Conservation (phyloP, 495 filamentous ascomycete genomes). For the Penicillium cosmopolitanum region DNA sequence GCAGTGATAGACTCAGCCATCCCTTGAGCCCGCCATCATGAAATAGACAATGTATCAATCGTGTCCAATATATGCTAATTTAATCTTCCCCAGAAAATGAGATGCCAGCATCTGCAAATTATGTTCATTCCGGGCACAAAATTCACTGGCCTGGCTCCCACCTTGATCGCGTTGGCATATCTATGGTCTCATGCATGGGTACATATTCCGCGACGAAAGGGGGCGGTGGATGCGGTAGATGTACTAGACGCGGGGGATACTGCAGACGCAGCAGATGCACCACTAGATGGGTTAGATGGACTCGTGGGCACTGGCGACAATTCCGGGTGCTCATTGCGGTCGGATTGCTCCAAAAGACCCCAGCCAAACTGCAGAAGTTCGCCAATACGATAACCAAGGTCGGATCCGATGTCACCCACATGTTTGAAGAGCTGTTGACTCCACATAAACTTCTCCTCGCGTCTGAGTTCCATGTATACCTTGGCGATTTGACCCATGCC, state of each 20-base stretch:
- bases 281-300: not conserved
- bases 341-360: not conserved
- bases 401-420: not conserved
- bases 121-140: not conserved
- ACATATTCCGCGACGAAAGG: not conserved
- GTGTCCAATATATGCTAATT: too few relatives aligned
- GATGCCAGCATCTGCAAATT: not conserved
- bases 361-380: slow-evolving; percentile 5
- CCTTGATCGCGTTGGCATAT: not conserved
- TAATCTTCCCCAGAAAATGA: not conserved
- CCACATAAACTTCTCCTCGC: slow-evolving; percentile 8
- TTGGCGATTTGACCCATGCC: slow-evolving; percentile 10
- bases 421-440: slow-evolving; percentile 1
- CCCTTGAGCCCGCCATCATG: too few relatives aligned
- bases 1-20: too few relatives aligned
- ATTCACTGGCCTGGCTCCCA: not conserved
- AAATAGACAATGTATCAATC: too few relatives aligned
- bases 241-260: not conserved
- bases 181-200: not conserved
- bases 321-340: not conserved
- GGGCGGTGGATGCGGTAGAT: not conserved
- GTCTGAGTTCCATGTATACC: slow-evolving; percentile 14
- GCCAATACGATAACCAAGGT: not conserved
- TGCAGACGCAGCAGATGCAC: not conserved
- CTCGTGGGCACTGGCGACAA: not conserved